Conservation (phyloP, 345 rosid genomes). For the Cardamine chenopodiifolia region DNA sequence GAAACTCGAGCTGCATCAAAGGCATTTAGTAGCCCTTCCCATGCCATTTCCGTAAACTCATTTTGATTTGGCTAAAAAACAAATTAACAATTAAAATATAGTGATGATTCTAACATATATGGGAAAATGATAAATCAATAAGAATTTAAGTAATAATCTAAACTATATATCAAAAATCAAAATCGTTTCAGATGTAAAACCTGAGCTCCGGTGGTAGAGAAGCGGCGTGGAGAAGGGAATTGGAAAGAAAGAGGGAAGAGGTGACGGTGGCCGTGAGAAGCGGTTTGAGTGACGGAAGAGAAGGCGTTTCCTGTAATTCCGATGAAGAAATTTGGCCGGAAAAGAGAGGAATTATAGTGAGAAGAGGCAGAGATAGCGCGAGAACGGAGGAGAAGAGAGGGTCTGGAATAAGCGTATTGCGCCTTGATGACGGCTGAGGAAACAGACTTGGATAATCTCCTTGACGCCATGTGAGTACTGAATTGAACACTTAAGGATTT, state of each 20-base stretch:
- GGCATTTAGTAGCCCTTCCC: conserved; percentile 78
- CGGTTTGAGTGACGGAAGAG: background rate
- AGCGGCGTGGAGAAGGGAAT: conserved; percentile 28
- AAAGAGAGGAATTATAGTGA: conserved; percentile 11
- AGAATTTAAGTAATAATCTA: too few relatives aligned
- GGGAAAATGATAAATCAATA: too few relatives aligned
- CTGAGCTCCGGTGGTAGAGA: conserved; percentile 25
- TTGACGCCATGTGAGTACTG: conserved; percentile 27
- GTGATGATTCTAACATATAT: too few relatives aligned
- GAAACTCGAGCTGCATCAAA: conserved; percentile 66
- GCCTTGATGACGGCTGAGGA: conserved; percentile 12
- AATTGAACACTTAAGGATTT: background rate
- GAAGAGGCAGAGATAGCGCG: conserved; percentile 25
- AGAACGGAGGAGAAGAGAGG: conserved; percentile 23
- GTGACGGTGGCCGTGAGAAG: background rate
- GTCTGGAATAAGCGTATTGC: background rate
- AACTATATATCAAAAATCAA: too few relatives aligned
- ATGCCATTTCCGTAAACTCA: conserved; percentile 86
- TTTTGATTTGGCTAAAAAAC: conserved; percentile 54
- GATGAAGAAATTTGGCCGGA: conserved; percentile 25
- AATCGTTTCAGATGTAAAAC: conserved; percentile 3
- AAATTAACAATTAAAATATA: too few relatives aligned
- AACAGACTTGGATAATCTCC: conserved; percentile 23
- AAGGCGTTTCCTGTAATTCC: background rate
- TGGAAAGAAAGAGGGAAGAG: conserved; percentile 17